phyloP scores from a whole-genome alignment of 345 rosid genomes.

The Populus davidiana region DNA sequence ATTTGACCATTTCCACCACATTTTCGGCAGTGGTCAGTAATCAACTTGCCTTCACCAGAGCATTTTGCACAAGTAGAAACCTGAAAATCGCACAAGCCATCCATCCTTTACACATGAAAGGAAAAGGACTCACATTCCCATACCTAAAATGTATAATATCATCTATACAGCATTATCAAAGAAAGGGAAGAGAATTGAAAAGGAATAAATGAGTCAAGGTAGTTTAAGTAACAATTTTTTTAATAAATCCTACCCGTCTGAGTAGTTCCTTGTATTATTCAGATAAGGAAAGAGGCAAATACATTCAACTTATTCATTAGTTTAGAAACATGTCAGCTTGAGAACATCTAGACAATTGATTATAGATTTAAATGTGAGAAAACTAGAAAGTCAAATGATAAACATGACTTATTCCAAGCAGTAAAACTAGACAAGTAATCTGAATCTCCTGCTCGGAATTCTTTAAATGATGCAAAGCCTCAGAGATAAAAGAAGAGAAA shows the following conservation, averaged over 20 bases:
- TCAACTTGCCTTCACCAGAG: conserved; percentile 68
- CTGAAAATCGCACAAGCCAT: conserved; percentile 46
- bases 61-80: conserved; percentile 85
- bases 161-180: conserved; percentile 3
- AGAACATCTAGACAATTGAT: not conserved
- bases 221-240: not conserved
- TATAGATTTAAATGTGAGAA: too few relatives aligned
- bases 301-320: not conserved
- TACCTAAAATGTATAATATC: not conserved
- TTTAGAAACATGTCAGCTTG: not conserved
- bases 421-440: too few relatives aligned
- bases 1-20: conserved; percentile 66
- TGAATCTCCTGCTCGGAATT: too few relatives aligned
- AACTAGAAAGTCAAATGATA: too few relatives aligned
- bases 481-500: too few relatives aligned
- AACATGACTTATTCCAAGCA: too few relatives aligned
- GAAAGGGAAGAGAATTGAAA: conserved; percentile 18
- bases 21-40: conserved; percentile 64
- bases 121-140: not conserved
- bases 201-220: not conserved
- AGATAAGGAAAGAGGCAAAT: too few relatives aligned
- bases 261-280: not conserved
- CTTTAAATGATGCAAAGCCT: too few relatives aligned
- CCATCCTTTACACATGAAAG: conserved; percentile 2
- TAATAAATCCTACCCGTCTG: not conserved